These are phyloP conservation scores for Solanum pinnatisectum DNA, from an alignment of 257 asterid species.

Conservation along the genomic window DNA sequence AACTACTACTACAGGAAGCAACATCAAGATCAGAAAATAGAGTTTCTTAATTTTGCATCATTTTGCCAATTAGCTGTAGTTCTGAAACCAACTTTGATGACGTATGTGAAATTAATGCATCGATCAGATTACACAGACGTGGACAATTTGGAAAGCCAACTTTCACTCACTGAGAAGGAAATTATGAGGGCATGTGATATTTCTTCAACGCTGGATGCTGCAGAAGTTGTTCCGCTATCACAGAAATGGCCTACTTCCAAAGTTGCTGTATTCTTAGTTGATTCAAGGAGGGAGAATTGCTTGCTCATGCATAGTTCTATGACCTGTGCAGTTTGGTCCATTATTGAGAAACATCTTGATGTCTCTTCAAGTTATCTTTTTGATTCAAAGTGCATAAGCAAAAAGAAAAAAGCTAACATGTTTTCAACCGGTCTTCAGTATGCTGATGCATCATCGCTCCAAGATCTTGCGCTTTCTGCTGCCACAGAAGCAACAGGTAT, in stretches of 20 bases:
- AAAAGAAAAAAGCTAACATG: constrained; percentile 2
- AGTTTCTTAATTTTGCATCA: constrained; percentile 8
- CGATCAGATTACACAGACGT: constrained; percentile 2
- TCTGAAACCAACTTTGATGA: constrained; percentile 13
- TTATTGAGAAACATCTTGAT: constrained; percentile 15
- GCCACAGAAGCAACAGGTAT: constrained; percentile 16
- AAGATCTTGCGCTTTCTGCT: constrained; percentile 9
- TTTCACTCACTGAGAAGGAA: constrained; percentile 17
- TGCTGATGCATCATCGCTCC: not conserved
- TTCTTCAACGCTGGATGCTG: constrained; percentile 10
- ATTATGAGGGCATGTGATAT: constrained; percentile 17
- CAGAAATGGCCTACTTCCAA: constrained; percentile 15
- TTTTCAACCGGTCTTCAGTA: not conserved
- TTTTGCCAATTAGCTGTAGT: constrained; percentile 17
- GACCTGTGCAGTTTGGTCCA: constrained; percentile 13
- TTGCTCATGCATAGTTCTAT: not conserved
- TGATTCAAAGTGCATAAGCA: not conserved
- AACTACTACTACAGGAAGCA: constrained; percentile 17
- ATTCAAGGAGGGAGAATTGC: constrained; percentile 13
- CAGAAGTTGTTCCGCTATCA: not conserved
- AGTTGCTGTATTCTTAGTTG: constrained; percentile 13
- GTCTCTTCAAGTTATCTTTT: not conserved
- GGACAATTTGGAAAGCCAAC: constrained; percentile 14
- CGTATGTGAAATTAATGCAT: constrained; percentile 16
- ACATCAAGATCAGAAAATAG: not conserved